These are phyloP conservation scores for Quercus engelmannii DNA, from an alignment of 306 rosid species.

Conservation along the genomic window DNA sequence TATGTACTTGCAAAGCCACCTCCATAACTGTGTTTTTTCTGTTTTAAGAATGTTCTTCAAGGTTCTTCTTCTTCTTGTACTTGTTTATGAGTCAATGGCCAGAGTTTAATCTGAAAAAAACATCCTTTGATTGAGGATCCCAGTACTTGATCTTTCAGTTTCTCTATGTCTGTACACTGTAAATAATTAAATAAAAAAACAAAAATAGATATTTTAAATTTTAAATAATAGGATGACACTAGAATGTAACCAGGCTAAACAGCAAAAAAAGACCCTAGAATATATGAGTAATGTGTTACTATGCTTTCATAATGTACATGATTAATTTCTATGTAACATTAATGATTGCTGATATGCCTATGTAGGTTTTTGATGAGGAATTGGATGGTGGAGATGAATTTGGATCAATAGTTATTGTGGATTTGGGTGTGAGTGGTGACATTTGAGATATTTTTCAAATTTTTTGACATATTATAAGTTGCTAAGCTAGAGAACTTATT, in stretches of 20 bases:
- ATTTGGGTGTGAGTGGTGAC: background rate
- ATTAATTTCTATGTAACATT: background rate
- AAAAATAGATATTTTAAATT: background rate
- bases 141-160: conserved; percentile 9
- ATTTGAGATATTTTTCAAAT: too few relatives aligned
- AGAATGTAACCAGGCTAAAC: background rate
- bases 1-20: conserved; percentile 41
- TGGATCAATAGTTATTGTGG: background rate
- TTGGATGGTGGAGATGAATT: conserved; percentile 20
- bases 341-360: background rate
- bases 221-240: background rate
- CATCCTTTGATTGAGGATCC: conserved; percentile 5
- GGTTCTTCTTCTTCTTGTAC: conserved; percentile 3
- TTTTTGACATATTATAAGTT: too few relatives aligned
- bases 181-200: background rate
- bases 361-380: background rate
- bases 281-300: background rate
- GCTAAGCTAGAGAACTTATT: too few relatives aligned
- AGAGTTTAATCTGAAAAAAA: conserved; percentile 7
- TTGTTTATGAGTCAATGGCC: background rate
- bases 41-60: background rate
- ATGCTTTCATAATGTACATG: background rate
- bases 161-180: conserved; percentile 14
- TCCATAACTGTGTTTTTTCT: conserved; percentile 33
- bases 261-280: background rate